Conservation (phyloP, 768 basidiomycete genomes). For the Mycena metata region DNA sequence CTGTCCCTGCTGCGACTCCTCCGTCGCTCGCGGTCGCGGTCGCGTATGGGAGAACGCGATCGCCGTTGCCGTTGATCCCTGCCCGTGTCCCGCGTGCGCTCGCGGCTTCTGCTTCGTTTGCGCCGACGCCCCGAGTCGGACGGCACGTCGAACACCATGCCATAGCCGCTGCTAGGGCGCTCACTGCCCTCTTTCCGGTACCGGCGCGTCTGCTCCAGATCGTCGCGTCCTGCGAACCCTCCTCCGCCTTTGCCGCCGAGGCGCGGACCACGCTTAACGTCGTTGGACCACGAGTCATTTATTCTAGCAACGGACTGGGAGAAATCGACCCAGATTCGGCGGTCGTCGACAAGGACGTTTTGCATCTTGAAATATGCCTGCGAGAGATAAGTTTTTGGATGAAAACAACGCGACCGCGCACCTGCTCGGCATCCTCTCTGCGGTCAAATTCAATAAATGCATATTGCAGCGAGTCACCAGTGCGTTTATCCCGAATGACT, state of each 20-base stretch:
- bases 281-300: slow-evolving; percentile 87
- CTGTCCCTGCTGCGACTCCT: slow-evolving; percentile 47
- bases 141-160: slow-evolving; percentile 88
- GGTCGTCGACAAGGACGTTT: slow-evolving; percentile 97
- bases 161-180: slow-evolving; percentile 58
- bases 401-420: slow-evolving; percentile 48
- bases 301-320: slow-evolving; percentile 95
- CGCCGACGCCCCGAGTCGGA: slow-evolving; percentile 56
- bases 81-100: slow-evolving; percentile 49
- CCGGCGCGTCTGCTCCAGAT: slow-evolving; percentile 78
- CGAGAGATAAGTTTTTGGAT: not conserved
- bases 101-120: slow-evolving; percentile 67
- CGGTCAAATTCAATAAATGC: slow-evolving; percentile 99
- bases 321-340: slow-evolving; percentile 99
- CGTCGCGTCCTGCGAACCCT: slow-evolving; percentile 79
- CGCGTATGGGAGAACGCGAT: slow-evolving; percentile 42
- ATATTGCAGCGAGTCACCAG: slow-evolving; percentile 96
- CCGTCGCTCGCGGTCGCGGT: slow-evolving; percentile 33
- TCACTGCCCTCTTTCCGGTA: slow-evolving; percentile 67
- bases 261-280: slow-evolving; percentile 67
- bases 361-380: slow-evolving; percentile 99
- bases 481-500: slow-evolving; percentile 95
- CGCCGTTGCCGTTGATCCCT: slow-evolving; percentile 52
- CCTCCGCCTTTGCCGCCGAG: slow-evolving; percentile 50
- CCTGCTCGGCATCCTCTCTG: slow-evolving; percentile 93